Percentiles rank a stretch among this genome's conserved stretches.
phyloP scores from a whole-genome alignment of 2,329 filamentous ascomycete genomes.

The Lasiodiplodia sp. region DNA sequence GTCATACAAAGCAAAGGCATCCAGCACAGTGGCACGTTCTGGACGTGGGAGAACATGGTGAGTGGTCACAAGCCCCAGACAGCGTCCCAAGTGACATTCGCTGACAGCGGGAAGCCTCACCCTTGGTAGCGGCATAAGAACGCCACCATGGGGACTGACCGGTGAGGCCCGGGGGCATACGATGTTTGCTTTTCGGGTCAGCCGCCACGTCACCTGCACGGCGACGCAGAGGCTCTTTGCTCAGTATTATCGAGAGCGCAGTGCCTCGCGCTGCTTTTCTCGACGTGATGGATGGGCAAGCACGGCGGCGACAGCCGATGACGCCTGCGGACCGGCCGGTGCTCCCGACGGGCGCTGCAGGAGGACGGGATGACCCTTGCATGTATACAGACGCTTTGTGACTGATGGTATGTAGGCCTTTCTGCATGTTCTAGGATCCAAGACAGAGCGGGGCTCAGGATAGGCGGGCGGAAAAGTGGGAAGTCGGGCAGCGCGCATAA shows the following conservation, averaged over 20 bases:
- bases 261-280: conserved; percentile 1
- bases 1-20: conserved; percentile 59
- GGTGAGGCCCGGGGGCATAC: background rate
- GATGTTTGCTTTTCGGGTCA: conserved; percentile 23
- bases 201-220: conserved; percentile 28
- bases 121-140: conserved; percentile 28
- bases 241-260: background rate
- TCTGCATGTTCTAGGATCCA: conserved; percentile 24
- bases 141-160: background rate
- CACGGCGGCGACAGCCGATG: conserved; percentile 14
- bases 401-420: conserved; percentile 17
- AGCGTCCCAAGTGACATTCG: conserved; percentile 16
- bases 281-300: conserved; percentile 2
- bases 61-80: conserved; percentile 33
- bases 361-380: conserved; percentile 20
- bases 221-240: conserved; percentile 14
- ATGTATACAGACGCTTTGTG: conserved; percentile 21
- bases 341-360: conserved; percentile 20
- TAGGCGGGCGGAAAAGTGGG: conserved; percentile 10
- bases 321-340: conserved; percentile 16
- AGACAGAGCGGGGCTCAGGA: background rate
- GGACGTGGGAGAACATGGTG: conserved; percentile 63
- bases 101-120: conserved; percentile 30
- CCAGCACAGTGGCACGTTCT: conserved; percentile 62
- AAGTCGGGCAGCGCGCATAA: conserved; percentile 20